Evolutionary conservation across 495 filamentous ascomycete species (phyloP).

Genomic region (Penicillium salamii): DNA sequence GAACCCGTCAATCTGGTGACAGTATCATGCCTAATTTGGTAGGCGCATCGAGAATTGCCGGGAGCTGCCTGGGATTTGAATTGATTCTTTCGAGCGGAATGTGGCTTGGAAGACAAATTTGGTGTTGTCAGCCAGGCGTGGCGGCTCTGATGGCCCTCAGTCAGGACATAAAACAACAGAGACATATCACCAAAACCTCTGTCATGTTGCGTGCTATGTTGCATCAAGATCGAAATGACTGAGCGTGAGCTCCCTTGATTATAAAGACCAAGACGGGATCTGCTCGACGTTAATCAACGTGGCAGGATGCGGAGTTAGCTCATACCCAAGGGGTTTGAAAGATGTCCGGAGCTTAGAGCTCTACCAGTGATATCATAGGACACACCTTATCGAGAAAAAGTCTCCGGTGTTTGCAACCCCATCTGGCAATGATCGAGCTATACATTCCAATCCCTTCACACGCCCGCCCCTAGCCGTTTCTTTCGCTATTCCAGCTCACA

Average conservation of each 20-base stretch:
- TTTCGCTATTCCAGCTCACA: neutral
- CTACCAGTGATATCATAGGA: conserved; percentile 6
- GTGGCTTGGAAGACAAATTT: no score
- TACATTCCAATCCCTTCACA: conserved; percentile 12
- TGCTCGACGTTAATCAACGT: neutral
- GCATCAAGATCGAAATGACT: conserved; percentile 1
- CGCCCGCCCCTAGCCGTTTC: conserved; percentile 7
- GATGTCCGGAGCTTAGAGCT: conserved; percentile 1
- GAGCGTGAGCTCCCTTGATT: neutral
- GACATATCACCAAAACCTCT: neutral
- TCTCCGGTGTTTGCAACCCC: conserved; percentile 2
- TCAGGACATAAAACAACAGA: neutral
- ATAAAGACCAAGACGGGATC: neutral
- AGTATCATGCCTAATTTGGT: no score
- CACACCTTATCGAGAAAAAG: conserved; percentile 1
- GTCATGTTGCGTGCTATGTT: conserved; percentile 3
- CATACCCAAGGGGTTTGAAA: neutral
- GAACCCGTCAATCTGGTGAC: no score
- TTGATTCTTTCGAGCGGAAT: no score
- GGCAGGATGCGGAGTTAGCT: neutral
- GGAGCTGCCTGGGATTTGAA: no score
- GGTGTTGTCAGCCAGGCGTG: no score
- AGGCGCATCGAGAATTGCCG: no score
- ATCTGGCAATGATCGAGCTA: neutral
- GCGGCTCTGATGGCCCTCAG: no score